These are phyloP conservation scores for Globisporangium iwayamae DNA, from an alignment of 352 stramenopile species.

Conservation along the genomic window DNA sequence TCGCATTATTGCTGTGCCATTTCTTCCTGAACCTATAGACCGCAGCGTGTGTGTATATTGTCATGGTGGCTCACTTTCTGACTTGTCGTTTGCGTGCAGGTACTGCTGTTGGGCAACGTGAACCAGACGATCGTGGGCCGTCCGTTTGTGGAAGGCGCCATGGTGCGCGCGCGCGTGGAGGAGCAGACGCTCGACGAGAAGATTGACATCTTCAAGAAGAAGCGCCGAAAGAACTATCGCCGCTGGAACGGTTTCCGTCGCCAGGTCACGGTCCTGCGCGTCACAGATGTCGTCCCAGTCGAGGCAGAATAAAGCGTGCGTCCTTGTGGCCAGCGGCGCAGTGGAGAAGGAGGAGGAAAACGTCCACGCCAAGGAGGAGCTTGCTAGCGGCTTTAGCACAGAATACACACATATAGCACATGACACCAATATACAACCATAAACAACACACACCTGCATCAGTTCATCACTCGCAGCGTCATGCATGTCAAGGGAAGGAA, in stretches of 20 bases:
- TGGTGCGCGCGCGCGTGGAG: slow-evolving; percentile 77
- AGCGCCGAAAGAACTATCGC: slow-evolving; percentile 88
- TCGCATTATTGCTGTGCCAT: not conserved
- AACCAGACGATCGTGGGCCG: slow-evolving; percentile 82
- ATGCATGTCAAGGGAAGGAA: not conserved
- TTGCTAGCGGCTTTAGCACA: not conserved
- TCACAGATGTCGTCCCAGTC: slow-evolving; percentile 71
- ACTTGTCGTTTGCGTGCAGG: slow-evolving; percentile 22
- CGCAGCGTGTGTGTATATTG: not conserved
- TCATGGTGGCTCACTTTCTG: not conserved
- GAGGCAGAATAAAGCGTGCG: slow-evolving; percentile 19
- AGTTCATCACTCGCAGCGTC: too few species aligned
- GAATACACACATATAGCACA: not conserved
- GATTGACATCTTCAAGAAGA: slow-evolving; percentile 91
- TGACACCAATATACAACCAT: slow-evolving; percentile 2
- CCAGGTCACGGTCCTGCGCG: slow-evolving; percentile 80
- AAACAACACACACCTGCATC: not conserved
- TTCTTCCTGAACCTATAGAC: too few species aligned
- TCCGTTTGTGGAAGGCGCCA: slow-evolving; percentile 63
- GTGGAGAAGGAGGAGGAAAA: not conserved
- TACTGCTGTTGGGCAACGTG: slow-evolving; percentile 77
- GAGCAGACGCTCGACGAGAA: slow-evolving; percentile 87
- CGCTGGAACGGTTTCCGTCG: slow-evolving; percentile 87
- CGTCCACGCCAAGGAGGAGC: too few species aligned
- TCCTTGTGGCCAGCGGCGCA: not conserved